Evolutionary conservation across 2,329 filamentous ascomycete genomes (phyloP).

Genomic region (Aphanocladium album): DNA sequence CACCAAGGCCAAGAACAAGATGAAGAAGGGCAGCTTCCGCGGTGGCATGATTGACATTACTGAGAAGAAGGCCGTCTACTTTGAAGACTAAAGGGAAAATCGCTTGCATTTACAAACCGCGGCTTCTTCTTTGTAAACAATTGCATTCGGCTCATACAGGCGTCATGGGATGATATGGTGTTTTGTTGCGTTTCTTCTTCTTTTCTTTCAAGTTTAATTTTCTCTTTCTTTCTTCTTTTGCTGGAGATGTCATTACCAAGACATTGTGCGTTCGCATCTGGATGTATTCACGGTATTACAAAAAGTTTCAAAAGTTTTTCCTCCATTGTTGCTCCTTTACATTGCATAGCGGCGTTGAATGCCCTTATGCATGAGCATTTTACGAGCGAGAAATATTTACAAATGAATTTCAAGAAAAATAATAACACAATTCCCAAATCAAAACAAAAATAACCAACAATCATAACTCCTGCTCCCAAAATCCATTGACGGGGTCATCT

Average conservation of each 20-base stretch:
- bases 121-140: neutral
- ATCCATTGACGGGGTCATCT: too few species aligned
- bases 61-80: constrained; percentile 84
- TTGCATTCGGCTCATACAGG: neutral
- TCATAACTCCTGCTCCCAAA: too few species aligned
- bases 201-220: too few species aligned
- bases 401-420: neutral
- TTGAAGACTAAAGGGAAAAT: constrained; percentile 47
- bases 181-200: neutral
- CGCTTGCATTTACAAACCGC: neutral
- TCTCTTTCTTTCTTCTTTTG: too few species aligned
- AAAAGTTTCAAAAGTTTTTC: neutral
- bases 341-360: neutral
- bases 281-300: neutral
- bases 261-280: too few species aligned
- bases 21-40: constrained; percentile 84
- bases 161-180: neutral
- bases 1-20: constrained; percentile 99
- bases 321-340: neutral
- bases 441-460: too few species aligned
- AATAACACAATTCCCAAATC: neutral
- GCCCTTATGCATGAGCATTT: neutral
- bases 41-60: constrained; percentile 82
- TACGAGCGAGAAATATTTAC: neutral
- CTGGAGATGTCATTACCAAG: too few species aligned